A percentile compares a stretch with the other conserved stretches of the same genome.
Evolutionary conservation across 225 moss, liverwort and hornwort species (phyloP).

Genomic region (Asterella californica): DNA sequence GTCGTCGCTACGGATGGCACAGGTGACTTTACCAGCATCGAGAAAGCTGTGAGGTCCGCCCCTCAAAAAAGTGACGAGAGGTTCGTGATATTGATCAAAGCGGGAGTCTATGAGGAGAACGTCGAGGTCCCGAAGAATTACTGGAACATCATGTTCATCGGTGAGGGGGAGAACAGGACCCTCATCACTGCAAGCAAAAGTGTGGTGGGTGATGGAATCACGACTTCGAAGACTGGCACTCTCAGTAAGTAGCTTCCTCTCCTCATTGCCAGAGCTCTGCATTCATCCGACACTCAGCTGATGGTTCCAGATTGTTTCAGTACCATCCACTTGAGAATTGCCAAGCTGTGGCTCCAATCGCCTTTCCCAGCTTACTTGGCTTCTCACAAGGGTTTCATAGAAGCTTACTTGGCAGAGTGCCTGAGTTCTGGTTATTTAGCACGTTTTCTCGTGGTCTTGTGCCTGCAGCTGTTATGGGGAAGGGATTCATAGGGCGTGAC

Average conservation of each 20-base stretch:
- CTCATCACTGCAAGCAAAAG: slow-evolving; percentile 67
- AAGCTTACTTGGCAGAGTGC: not conserved
- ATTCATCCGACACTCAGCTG: not conserved
- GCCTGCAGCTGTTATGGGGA: slow-evolving; percentile 59
- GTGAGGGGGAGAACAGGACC: slow-evolving; percentile 66
- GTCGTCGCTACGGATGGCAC: slow-evolving; percentile 64
- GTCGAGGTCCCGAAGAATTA: slow-evolving; percentile 46
- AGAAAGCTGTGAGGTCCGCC: slow-evolving; percentile 55
- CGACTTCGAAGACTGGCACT: slow-evolving; percentile 65
- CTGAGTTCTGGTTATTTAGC: not conserved
- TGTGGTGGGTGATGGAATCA: slow-evolving; percentile 45
- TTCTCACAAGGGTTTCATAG: not conserved
- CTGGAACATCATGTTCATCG: slow-evolving; percentile 61
- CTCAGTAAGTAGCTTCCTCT: slow-evolving; percentile 47
- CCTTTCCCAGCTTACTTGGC: not conserved
- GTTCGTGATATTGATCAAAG: slow-evolving; percentile 72
- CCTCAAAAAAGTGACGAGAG: slow-evolving; percentile 22
- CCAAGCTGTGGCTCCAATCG: not conserved
- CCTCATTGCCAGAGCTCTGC: not conserved
- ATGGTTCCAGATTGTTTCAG: not conserved
- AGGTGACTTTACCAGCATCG: slow-evolving; percentile 47
- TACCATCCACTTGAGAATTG: not conserved
- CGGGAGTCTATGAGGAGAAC: slow-evolving; percentile 58
- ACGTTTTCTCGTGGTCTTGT: not conserved
- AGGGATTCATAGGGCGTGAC: slow-evolving; percentile 61